These are phyloP conservation scores for Coprinellus aureogranulatus DNA, from an alignment of 768 basidiomycete genomes.

Conservation along the genomic window DNA sequence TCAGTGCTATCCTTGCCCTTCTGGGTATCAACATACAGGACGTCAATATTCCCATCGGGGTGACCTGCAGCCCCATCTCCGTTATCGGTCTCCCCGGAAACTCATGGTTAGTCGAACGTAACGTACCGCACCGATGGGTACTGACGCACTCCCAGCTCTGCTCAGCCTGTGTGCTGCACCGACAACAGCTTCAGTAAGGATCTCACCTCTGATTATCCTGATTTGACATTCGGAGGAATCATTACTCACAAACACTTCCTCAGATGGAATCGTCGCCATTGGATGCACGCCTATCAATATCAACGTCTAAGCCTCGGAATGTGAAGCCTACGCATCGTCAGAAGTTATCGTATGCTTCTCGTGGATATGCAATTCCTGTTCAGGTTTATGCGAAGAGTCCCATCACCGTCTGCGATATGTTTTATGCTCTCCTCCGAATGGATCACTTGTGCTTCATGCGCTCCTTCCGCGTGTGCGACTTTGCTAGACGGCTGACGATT, in stretches of 20 bases:
- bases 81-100: slow-evolving; percentile 19
- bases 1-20: slow-evolving; percentile 10
- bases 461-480: too few species aligned
- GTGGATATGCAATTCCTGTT: too few species aligned
- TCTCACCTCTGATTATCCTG: background rate
- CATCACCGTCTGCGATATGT: too few species aligned
- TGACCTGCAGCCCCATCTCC: slow-evolving; percentile 19
- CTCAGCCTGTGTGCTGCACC: slow-evolving; percentile 31
- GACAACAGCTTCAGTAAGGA: slow-evolving; percentile 30
- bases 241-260: background rate
- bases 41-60: slow-evolving; percentile 11
- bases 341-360: background rate
- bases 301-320: slow-evolving; percentile 16
- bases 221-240: too few species aligned
- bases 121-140: slow-evolving; percentile 13
- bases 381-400: too few species aligned
- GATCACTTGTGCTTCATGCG: too few species aligned
- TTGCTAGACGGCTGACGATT: too few species aligned
- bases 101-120: slow-evolving; percentile 24
- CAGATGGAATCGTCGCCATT: slow-evolving; percentile 26
- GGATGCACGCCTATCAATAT: slow-evolving; percentile 29
- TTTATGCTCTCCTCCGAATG: too few species aligned
- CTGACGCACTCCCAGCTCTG: slow-evolving; percentile 12
- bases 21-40: slow-evolving; percentile 12
- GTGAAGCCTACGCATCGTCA: background rate